phyloP scores from a whole-genome alignment of 2,329 filamentous ascomycete species.

The Penicillium glabrum region DNA sequence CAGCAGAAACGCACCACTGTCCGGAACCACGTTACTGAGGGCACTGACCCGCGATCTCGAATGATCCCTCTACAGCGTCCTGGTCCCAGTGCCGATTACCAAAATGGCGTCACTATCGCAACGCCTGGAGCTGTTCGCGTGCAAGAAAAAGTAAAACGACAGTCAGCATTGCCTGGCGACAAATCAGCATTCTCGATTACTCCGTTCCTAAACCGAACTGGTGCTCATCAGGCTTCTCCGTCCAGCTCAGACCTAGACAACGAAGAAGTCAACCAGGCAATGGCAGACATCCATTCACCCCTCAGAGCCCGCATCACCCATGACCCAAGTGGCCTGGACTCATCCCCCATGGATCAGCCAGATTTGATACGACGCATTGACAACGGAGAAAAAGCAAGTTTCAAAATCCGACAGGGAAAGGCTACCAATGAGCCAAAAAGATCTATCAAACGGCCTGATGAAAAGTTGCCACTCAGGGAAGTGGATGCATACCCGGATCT shows the following conservation, averaged over 20 bases:
- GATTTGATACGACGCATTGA: neutral
- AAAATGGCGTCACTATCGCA: constrained; percentile 49
- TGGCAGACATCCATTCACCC: constrained; percentile 8
- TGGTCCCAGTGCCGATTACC: constrained; percentile 31
- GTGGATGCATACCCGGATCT: constrained; percentile 19
- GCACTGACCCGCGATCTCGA: constrained; percentile 40
- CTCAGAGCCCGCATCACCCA: neutral
- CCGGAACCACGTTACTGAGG: constrained; percentile 26
- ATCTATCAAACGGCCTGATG: constrained; percentile 1
- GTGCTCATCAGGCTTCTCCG: constrained; percentile 49
- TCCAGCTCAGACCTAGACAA: constrained; percentile 28
- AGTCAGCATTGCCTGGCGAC: constrained; percentile 67
- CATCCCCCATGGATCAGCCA: constrained; percentile 1
- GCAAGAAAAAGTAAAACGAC: constrained; percentile 58
- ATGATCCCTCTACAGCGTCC: constrained; percentile 35
- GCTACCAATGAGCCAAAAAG: constrained; percentile 4
- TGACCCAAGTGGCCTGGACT: neutral
- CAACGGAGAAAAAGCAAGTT: constrained; percentile 7
- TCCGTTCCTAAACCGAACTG: constrained; percentile 80
- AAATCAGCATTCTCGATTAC: constrained; percentile 95
- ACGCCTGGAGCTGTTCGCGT: constrained; percentile 50
- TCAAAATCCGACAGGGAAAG: neutral
- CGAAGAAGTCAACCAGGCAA: constrained; percentile 21
- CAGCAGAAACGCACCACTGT: constrained; percentile 42
- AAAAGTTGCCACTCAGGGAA: constrained; percentile 15